Conservation (phyloP, 2,329 filamentous ascomycete species). For the Hymenoscyphus repandus region DNA sequence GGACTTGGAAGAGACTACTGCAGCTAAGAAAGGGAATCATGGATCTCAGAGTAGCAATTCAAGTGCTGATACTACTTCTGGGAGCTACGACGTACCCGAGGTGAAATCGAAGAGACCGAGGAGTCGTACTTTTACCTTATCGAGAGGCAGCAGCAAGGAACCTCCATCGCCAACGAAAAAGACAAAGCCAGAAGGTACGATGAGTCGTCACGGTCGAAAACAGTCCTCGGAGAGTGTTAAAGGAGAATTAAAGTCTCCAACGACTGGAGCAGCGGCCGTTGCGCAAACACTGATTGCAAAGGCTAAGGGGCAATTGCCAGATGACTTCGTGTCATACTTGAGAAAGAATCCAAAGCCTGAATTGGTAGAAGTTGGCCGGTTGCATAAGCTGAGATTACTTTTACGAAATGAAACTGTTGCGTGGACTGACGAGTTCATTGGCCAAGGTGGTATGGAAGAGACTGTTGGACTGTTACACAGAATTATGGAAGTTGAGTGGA, state of each 20-base stretch:
- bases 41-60: conserved; percentile 36
- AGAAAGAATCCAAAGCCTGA: conserved; percentile 76
- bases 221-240: conserved; percentile 69
- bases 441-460: conserved; percentile 85
- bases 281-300: conserved; percentile 58
- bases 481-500: conserved; percentile 96
- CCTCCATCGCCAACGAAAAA: conserved; percentile 69
- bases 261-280: conserved; percentile 49
- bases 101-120: conserved; percentile 54
- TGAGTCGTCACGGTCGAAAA: conserved; percentile 60
- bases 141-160: conserved; percentile 39
- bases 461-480: conserved; percentile 80
- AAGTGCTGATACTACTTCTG: conserved; percentile 35
- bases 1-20: conserved; percentile 68
- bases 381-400: conserved; percentile 86
- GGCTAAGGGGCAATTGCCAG: conserved; percentile 68
- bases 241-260: conserved; percentile 51
- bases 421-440: conserved; percentile 91
- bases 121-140: conserved; percentile 66
- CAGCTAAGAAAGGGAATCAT: conserved; percentile 40
- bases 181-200: conserved; percentile 58
- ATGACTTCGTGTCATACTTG: conserved; percentile 83
- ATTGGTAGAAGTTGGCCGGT: conserved; percentile 83
- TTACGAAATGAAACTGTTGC: conserved; percentile 91
- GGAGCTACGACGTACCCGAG: conserved; percentile 30